phyloP scores from a whole-genome alignment of 2,329 filamentous ascomycete species.

The Botryotinia globosa region DNA sequence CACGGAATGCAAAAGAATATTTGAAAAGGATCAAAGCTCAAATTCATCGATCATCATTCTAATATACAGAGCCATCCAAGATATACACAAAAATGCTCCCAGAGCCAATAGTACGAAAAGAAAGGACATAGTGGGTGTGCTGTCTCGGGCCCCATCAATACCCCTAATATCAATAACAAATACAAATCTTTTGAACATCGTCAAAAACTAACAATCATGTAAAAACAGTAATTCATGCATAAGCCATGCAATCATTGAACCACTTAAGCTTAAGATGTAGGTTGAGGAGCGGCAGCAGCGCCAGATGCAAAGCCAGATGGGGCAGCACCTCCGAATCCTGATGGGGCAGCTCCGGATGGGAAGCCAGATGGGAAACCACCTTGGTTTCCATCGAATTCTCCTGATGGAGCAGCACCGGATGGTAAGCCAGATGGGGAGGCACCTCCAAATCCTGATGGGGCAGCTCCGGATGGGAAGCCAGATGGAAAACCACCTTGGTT shows the following conservation, averaged over 20 bases:
- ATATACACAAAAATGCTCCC: constrained; percentile 10
- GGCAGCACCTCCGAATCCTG: background rate
- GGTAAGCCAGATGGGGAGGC: background rate
- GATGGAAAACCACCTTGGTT: background rate
- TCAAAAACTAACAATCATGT: background rate
- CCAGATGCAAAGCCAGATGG: constrained; percentile 3
- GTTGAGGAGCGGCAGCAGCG: background rate
- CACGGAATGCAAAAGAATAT: background rate
- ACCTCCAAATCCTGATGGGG: background rate
- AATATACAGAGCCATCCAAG: constrained; percentile 1
- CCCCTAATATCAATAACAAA: background rate
- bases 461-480: background rate
- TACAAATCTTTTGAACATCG: background rate
- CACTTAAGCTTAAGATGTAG: background rate
- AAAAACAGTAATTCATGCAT: background rate
- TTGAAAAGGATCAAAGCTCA: background rate
- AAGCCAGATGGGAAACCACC: background rate
- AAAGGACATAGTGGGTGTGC: constrained; percentile 7
- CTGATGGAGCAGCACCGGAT: too few relatives aligned
- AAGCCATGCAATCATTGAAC: background rate
- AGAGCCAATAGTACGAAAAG: constrained; percentile 13
- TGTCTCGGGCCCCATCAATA: background rate
- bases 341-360: background rate
- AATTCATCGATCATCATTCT: background rate
- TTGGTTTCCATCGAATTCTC: too few relatives aligned